These are phyloP conservation scores for Fraxinus excelsior DNA, from an alignment of 257 asterid species.

Conservation along the genomic window DNA sequence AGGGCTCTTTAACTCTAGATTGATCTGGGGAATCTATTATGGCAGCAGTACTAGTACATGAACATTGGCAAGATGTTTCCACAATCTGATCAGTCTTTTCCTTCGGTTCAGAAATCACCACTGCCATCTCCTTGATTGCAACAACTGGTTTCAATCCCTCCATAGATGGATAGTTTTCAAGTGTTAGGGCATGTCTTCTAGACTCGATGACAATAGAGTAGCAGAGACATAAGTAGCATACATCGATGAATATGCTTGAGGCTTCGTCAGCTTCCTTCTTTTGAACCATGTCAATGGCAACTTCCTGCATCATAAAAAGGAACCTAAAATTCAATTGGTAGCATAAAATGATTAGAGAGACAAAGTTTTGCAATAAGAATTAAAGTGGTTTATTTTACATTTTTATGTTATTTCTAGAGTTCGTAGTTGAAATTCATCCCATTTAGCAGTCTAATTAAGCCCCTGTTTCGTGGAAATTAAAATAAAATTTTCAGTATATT, in stretches of 20 bases:
- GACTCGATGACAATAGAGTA: background rate
- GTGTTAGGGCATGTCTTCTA: background rate
- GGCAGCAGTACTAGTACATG: constrained; percentile 19
- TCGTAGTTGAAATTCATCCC: too few relatives aligned
- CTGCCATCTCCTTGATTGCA: constrained; percentile 30
- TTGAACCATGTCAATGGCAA: constrained; percentile 64
- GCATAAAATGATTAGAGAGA: too few relatives aligned
- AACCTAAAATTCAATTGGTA: background rate
- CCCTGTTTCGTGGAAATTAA: too few relatives aligned
- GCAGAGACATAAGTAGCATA: too few relatives aligned
- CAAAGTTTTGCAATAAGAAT: too few relatives aligned
- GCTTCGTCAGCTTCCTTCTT: constrained; percentile 50
- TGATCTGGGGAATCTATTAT: constrained; percentile 42
- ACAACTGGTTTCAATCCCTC: constrained; percentile 43
- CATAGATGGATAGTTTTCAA: background rate
- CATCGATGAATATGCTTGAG: constrained; percentile 31
- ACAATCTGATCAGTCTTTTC: constrained; percentile 15
- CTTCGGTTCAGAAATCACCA: constrained; percentile 24
- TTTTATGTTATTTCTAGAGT: too few relatives aligned
- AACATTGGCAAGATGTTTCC: constrained; percentile 57
- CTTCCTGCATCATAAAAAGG: constrained; percentile 52
- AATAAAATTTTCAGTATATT: too few relatives aligned
- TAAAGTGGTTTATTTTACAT: too few relatives aligned
- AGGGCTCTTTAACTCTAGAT: constrained; percentile 54
- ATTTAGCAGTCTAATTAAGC: too few relatives aligned